These are phyloP conservation scores for Striga asiatica DNA, from an alignment of 257 asterid species.

Conservation along the genomic window DNA sequence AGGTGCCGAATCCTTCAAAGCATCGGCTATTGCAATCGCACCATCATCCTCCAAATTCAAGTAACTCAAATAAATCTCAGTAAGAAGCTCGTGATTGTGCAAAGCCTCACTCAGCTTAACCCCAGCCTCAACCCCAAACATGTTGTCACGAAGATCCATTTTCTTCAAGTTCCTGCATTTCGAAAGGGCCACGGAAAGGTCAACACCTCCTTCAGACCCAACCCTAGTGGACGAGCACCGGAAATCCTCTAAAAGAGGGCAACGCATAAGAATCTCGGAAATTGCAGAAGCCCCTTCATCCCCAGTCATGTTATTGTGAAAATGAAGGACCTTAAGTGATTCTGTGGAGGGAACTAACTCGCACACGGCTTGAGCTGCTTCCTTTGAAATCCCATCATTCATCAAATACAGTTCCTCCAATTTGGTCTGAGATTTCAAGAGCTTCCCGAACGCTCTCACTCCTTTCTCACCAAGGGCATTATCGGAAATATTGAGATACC, in stretches of 20 bases:
- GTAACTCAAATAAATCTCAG: slow-evolving; percentile 73
- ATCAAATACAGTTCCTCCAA: slow-evolving; percentile 82
- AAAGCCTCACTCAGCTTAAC: slow-evolving; percentile 61
- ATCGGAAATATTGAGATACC: slow-evolving; percentile 71
- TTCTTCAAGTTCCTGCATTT: slow-evolving; percentile 55
- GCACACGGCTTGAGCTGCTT: slow-evolving; percentile 84
- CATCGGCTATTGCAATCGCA: slow-evolving; percentile 54
- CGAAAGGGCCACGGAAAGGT: slow-evolving; percentile 70
- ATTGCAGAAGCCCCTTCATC: slow-evolving; percentile 89
- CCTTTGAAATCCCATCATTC: slow-evolving; percentile 92
- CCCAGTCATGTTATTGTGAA: slow-evolving; percentile 96
- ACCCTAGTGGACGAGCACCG: slow-evolving; percentile 96
- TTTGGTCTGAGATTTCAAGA: slow-evolving; percentile 55
- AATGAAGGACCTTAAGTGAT: slow-evolving; percentile 61
- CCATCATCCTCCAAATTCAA: slow-evolving; percentile 88
- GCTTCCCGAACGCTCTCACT: slow-evolving; percentile 77
- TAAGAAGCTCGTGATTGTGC: slow-evolving; percentile 31
- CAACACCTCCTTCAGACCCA: slow-evolving; percentile 72
- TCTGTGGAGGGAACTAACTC: slow-evolving; percentile 78
- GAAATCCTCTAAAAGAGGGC: slow-evolving; percentile 69
- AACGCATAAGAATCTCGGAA: slow-evolving; percentile 58
- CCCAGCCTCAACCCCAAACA: slow-evolving; percentile 83
- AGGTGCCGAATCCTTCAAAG: slow-evolving; percentile 58
- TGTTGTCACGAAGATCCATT: slow-evolving; percentile 92
- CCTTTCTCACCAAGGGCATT: slow-evolving; percentile 97